Evolutionary conservation across 2,329 filamentous ascomycete genomes (phyloP), one percentile per base, ranked within the genome.

Genomic region (Stagonosporopsis chrysanthemi): DNA sequence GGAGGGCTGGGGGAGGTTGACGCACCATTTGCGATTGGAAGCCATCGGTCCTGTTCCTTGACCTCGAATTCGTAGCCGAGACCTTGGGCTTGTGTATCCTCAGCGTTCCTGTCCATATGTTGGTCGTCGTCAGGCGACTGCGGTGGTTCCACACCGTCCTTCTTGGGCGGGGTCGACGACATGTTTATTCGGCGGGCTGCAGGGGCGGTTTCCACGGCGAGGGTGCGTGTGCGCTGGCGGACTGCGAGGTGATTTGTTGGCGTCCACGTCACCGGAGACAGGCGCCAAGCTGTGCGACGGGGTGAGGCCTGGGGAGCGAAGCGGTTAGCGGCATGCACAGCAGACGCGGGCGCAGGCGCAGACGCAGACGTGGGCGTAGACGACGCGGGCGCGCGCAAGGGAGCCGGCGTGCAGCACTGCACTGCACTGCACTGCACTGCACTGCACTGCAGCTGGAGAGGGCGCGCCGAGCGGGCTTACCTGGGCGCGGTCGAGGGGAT

Each of bases 11-110:
- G 60, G 51, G 45, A 58, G 58, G 29, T 14, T 12, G 29, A 95
- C 95, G 86, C 86, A 99, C 95, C 95, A 92, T 99, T 99, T 82
- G 95, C 95, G 86, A 99, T 99, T 78, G 95, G 95, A 78, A 99
- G 87, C 95, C 95, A 99, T 85, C 95, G 86, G 82, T 99, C 95
- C 82, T 99, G 95, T 82, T 99, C 95, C 85, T 98, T 98, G 80
- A 98, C 94, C 82, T 98, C 94, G 78, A 97, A 97, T 83, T 98
- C 94, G 80, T 92, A 92, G 80, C 83, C 88, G 80, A 90, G 84
- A 78, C 86, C 89, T 79, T 85, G 85, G 78, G 84, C 84, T 83
- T 92, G 89, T 88, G 87, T 85, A 82, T 91, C 89, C 80, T 88
- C 86, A 81, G 85, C 82, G 79, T 92, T 90, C 83, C 82, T 83